Conservation (phyloP, 139 green algal species). For the Ulvella scutata region DNA sequence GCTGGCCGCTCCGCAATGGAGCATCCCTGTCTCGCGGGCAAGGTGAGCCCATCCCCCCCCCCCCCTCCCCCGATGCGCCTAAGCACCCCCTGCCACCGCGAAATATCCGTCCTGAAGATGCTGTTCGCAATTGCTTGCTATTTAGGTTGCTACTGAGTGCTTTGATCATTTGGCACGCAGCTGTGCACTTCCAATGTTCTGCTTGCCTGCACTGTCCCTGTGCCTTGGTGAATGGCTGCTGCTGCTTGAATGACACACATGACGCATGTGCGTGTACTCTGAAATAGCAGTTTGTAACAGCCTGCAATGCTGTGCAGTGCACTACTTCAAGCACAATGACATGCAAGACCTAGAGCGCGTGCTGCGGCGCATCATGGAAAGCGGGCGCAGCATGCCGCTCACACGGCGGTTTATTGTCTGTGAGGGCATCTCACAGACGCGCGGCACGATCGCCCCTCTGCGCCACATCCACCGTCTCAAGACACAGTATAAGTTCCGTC, state of each 20-base stretch:
- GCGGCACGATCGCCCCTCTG: conserved; percentile 70
- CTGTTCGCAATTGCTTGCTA: too few species aligned
- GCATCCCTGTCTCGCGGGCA: not conserved
- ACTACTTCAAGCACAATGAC: conserved; percentile 92
- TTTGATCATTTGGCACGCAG: too few species aligned
- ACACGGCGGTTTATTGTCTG: conserved; percentile 85
- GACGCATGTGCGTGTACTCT: too few species aligned
- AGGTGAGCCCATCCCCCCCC: not conserved
- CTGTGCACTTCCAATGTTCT: too few species aligned
- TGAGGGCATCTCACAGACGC: conserved; percentile 81
- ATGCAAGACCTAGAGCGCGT: conserved; percentile 63
- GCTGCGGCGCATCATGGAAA: conserved; percentile 38
- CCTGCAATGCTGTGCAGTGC: conserved; percentile 29
- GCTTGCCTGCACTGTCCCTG: too few species aligned
- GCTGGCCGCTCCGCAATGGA: not conserved
- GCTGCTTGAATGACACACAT: too few species aligned
- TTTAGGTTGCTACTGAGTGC: too few species aligned
- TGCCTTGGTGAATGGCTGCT: too few species aligned
- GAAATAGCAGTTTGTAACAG: too few species aligned
- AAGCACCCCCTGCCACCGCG: too few species aligned
- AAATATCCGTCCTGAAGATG: too few species aligned
- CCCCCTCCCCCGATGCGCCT: too few species aligned
- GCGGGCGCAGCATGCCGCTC: conserved; percentile 46
- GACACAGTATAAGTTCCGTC: conserved; percentile 65
- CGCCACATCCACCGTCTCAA: conserved; percentile 64